Evolutionary conservation across 352 stramenopile species (phyloP).

Genomic region (Aphanomyces astaci): DNA sequence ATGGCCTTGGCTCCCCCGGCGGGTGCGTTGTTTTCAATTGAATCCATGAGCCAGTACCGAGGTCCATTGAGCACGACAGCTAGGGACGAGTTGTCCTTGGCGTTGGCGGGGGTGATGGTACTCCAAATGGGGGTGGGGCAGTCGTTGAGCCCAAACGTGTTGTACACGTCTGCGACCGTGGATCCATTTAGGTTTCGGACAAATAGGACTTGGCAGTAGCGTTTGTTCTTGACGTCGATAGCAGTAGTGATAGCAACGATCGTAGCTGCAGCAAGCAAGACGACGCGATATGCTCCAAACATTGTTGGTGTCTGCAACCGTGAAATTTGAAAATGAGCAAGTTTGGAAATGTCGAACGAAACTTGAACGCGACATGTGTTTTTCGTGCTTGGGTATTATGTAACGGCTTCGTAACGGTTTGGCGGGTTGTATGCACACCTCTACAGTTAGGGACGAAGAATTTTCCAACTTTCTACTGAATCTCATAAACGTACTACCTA

Average conservation of each 20-base stretch:
- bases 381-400: too few relatives aligned
- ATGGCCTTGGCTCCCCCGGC: not conserved
- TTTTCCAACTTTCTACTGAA: too few relatives aligned
- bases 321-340: too few relatives aligned
- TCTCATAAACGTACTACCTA: too few relatives aligned
- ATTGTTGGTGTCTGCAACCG: too few relatives aligned
- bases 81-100: not conserved
- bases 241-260: not conserved
- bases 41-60: slow-evolving; percentile 1
- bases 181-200: not conserved
- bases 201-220: not conserved
- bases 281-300: not conserved
- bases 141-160: slow-evolving; percentile 3
- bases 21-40: not conserved
- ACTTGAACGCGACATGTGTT: too few relatives aligned
- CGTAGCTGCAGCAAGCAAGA: not conserved
- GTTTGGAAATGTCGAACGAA: too few relatives aligned
- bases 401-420: too few relatives aligned
- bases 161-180: not conserved
- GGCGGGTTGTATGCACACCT: too few relatives aligned
- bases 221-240: not conserved
- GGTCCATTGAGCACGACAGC: not conserved
- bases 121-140: not conserved
- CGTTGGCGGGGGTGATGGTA: not conserved
- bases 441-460: too few relatives aligned